Evolutionary conservation across 768 basidiomycete genomes (phyloP).

Genomic region (Suillus sp.): DNA sequence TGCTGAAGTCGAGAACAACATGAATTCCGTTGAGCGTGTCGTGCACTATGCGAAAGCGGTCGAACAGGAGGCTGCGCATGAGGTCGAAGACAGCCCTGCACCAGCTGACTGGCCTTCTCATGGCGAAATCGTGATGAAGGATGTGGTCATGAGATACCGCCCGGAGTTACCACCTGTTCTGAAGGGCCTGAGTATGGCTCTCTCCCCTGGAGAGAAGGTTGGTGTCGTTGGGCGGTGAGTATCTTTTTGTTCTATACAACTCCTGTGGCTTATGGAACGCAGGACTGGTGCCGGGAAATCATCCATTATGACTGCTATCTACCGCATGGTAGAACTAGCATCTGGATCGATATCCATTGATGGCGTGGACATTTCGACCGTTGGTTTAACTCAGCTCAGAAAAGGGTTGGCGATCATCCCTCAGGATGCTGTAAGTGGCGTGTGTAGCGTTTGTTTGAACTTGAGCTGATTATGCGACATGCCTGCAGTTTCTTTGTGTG

Average conservation of each 20-base stretch:
- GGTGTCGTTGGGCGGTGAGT: slow-evolving; percentile 77
- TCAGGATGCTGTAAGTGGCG: slow-evolving; percentile 64
- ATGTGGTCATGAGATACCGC: slow-evolving; percentile 81
- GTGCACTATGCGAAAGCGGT: slow-evolving; percentile 78
- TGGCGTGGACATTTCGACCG: slow-evolving; percentile 77
- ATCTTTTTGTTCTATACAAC: slow-evolving; percentile 13
- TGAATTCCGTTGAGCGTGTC: slow-evolving; percentile 89
- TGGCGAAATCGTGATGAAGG: slow-evolving; percentile 72
- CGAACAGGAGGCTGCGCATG: slow-evolving; percentile 80
- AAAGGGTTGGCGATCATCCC: slow-evolving; percentile 77
- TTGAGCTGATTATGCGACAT: not conserved
- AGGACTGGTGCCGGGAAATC: slow-evolving; percentile 89
- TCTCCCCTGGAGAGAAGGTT: slow-evolving; percentile 78
- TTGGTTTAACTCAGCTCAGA: slow-evolving; percentile 77
- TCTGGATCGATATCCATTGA: slow-evolving; percentile 80
- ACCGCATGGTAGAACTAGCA: slow-evolving; percentile 78
- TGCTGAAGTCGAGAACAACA: slow-evolving; percentile 90
- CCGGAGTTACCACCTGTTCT: slow-evolving; percentile 87
- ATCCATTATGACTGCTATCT: slow-evolving; percentile 87
- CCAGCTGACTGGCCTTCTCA: slow-evolving; percentile 70
- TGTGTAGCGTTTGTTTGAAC: slow-evolving; percentile 14
- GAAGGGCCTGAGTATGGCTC: slow-evolving; percentile 73
- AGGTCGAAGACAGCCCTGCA: slow-evolving; percentile 61
- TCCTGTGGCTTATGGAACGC: slow-evolving; percentile 6
- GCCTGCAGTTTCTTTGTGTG: slow-evolving; percentile 49